Evolutionary conservation across 1,139 yeast species (phyloP), one percentile per base, ranked within the genome.

Genomic region (Neolecta irregularis): DNA sequence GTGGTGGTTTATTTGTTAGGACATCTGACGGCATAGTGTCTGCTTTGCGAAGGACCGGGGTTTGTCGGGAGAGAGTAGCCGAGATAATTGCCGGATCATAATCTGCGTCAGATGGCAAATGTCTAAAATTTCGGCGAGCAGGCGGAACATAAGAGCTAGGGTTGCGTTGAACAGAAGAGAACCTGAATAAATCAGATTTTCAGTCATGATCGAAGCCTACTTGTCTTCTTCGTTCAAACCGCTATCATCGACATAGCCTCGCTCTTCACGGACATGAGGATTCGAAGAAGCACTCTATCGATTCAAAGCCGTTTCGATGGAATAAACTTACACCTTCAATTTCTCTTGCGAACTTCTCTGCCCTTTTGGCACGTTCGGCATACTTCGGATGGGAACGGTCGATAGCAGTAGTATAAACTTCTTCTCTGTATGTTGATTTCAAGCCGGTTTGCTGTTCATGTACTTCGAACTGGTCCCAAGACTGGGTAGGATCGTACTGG

Each of bases 141-240:
- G 32, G 36, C 2, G 41, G 28, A 2, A 23, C 19, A 34, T n/a
- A 9, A 19, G 9, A 26, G 22, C 11, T 6, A 2, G 8, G 8
- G 22, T 17, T 19, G 16, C 11, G 6, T 15, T 19, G 15, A 5
- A 6, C 3, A 28, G 24, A 5, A 15, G 13, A 5, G 9, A 11
- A 8, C 18, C 13, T 5, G 18, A 11, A 22, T 34, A 18, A 5
- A 11, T 3, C 29, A 22, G 19, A 15, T 24, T 24, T 17, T 61
- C 60, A 44, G 70, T 58, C 40, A 64, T 69, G 36, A 88, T 98
- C 32, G 96, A 96, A 2, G 95, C 81, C 52, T 85, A 88, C 57
- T 79, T 79, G 55, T 83, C 95, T 54, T 91, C 99, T 57, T 88
- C 98, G 54, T 88, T 96, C 47, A 79, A 47, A 2, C 93, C 94